Base-by-base conservation (phyloP, 129 eudicot genomes). In the Apium graveolens region DNA sequence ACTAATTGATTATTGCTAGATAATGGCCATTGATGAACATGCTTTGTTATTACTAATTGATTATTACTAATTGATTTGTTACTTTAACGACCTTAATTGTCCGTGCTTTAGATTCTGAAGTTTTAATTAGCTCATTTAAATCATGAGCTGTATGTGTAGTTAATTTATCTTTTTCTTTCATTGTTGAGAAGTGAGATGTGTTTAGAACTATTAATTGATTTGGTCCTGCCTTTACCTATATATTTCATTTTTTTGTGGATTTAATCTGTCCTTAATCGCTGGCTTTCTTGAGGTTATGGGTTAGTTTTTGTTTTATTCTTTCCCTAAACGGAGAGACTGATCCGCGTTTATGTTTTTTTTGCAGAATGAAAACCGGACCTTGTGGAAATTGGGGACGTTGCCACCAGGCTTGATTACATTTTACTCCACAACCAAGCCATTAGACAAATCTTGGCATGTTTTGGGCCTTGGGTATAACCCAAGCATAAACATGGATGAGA, bases 361-460 rank as follows among this genome's bases (percentile, higher is more conserved):
- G 85, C 95, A 91, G 78, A 75, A 75, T 51, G 78, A 75, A 43
- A 48, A 81, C 53, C 26, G 73, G 37, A 57, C 44, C 5, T n/a
- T 80, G 24, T 80, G 83, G 78, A 80, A 80, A 55, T 29, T 80
- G 24, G 83, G 83, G 71, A 73, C 83, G 0, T 41, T 72, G 11
- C 83, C 78, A 41, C 78, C 78, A 21, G 83, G 83, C 4, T 32
- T 80, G 74, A 80, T 80, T 32, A 80, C 83, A 0, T 80, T 80
- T 44, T 80, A 80, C 62, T 51, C 73, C 26, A 51, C 57, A 39
- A 80, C 83, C 6, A 38, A 80, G 43, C 57, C 83, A 55, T 11
- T 80, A n/a, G 78, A 80, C 63, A 80, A 73, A 62, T 80, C 83
- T 32, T 80, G 78, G 83, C 83, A 74, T 80, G 83, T 80, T 10